Base-by-base conservation (phyloP, 495 filamentous ascomycete species). In the Neurospora discreta region DNA sequence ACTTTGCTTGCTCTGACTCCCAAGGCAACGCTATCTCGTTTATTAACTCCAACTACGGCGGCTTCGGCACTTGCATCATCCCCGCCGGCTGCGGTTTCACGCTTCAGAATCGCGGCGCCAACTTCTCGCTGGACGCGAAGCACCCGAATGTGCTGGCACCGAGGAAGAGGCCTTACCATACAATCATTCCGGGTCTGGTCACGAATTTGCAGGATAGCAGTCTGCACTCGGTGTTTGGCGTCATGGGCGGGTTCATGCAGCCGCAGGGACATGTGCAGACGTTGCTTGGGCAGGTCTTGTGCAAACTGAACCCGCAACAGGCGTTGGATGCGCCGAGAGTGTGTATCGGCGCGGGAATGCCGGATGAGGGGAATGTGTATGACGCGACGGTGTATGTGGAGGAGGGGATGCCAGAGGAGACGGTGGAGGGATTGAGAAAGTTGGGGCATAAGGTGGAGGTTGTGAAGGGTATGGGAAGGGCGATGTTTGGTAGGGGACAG, bases 231-330 rank as follows among this genome's bases (percentile, higher is more conserved):
- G 92, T 97, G 0, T 97, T 93, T 74, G 96, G 95, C 67, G 94
- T 97, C 68, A 98, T 98, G 95, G 95, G 95, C 73, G 95, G 95
- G 40, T 97, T 94, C 81, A 98, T 99, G 96, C 95, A 99, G 84
- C 95, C 95, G 0, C 95, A 98, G 83, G 95, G 95, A 11, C 95
- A 99, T 77, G 92, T 98, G 16, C 95, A 99, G 80, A 93, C 98
- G 3, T 81, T 99, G 69, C 85, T 98, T 9, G 97, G 97, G 71
- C 93, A 96, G 89, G 80, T 97, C 4, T 89, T 91, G 0, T 97
- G 95, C 78, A 88, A 89, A n/a, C 85, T 92, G 75, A 90, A 88
- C 71, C 93, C 94, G 39, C 95, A 99, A 84, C 89, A 91, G 40
- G 95, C 96, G 60, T 84, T 99, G 3, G 95, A 99, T 78, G 90